phyloP scores from a whole-genome alignment of 805 yeast genomes.

The Candida krabiensis region DNA sequence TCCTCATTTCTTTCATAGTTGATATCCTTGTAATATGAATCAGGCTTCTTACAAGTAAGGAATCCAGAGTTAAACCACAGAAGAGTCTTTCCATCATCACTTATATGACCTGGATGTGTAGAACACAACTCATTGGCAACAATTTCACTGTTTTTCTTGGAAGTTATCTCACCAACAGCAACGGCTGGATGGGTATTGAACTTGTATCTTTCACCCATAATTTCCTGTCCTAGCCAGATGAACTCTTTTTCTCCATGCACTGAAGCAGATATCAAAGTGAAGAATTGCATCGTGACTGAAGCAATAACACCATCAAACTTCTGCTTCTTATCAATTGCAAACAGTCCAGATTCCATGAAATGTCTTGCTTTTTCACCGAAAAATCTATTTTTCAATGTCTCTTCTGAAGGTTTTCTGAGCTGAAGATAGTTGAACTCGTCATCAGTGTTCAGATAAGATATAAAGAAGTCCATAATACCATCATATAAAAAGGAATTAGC shows the following conservation, averaged over 20 bases:
- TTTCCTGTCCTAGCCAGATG: slow-evolving; percentile 68
- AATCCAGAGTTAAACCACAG: slow-evolving; percentile 76
- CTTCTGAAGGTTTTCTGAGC: slow-evolving; percentile 37
- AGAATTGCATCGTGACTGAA: slow-evolving; percentile 43
- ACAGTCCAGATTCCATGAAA: slow-evolving; percentile 50
- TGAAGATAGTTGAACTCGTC: slow-evolving; percentile 40
- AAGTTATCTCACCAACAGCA: slow-evolving; percentile 45
- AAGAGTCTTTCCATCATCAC: slow-evolving; percentile 49
- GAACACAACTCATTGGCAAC: slow-evolving; percentile 51
- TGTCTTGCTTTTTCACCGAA: slow-evolving; percentile 44
- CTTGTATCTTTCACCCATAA: slow-evolving; percentile 52
- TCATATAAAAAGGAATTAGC: slow-evolving; percentile 37
- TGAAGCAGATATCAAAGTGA: slow-evolving; percentile 44
- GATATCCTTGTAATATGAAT: slow-evolving; percentile 39
- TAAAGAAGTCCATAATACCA: slow-evolving; percentile 44
- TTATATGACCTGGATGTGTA: slow-evolving; percentile 62
- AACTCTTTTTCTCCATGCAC: slow-evolving; percentile 81
- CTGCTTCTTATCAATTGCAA: slow-evolving; percentile 43
- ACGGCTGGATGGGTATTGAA: slow-evolving; percentile 59
- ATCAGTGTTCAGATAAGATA: slow-evolving; percentile 46
- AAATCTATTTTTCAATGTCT: slow-evolving; percentile 38
- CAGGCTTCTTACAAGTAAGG: slow-evolving; percentile 52
- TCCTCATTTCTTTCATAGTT: slow-evolving; percentile 30
- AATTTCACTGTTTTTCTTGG: slow-evolving; percentile 27
- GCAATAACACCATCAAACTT: slow-evolving; percentile 52